phyloP scores from a whole-genome alignment of 345 rosid genomes.

The Melastoma malabathricum region DNA sequence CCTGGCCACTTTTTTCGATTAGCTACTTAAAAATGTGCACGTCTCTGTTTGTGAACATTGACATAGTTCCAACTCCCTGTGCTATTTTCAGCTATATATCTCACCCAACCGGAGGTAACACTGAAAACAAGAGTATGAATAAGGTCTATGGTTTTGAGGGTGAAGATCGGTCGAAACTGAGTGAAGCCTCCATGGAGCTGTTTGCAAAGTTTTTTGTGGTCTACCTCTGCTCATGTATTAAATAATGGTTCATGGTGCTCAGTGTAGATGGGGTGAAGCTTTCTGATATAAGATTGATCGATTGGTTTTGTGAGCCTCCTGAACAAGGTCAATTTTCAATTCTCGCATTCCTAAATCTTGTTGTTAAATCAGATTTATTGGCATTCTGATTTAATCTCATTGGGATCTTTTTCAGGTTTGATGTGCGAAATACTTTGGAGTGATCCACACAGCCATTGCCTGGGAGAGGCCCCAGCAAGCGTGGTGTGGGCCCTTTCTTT shows the following conservation, averaged over 20 bases:
- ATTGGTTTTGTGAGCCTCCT: conserved; percentile 93
- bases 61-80: background rate
- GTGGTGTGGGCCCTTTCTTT: conserved; percentile 92
- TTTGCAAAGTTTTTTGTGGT: conserved; percentile 90
- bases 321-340: conserved; percentile 62
- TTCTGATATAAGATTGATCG: conserved; percentile 71
- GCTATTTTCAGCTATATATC: conserved; percentile 60
- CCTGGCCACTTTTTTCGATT: too few species aligned
- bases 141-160: conserved; percentile 98
- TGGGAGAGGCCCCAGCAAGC: conserved; percentile 96
- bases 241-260: conserved; percentile 85
- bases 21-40: too few species aligned
- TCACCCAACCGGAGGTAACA: conserved; percentile 94
- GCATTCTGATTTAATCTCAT: conserved; percentile 1
- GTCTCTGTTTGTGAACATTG: too few species aligned
- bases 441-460: conserved; percentile 91
- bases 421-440: conserved; percentile 99
- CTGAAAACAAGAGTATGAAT: conserved; percentile 99
- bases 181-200: conserved; percentile 81
- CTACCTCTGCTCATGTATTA: conserved; percentile 84
- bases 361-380: background rate
- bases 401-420: conserved; percentile 31
- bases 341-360: too few species aligned
- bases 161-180: conserved; percentile 86
- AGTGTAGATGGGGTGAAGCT: conserved; percentile 94